Conservation (phyloP, 2,329 filamentous ascomycete species). For the Dendrostoma leiphaemia region DNA sequence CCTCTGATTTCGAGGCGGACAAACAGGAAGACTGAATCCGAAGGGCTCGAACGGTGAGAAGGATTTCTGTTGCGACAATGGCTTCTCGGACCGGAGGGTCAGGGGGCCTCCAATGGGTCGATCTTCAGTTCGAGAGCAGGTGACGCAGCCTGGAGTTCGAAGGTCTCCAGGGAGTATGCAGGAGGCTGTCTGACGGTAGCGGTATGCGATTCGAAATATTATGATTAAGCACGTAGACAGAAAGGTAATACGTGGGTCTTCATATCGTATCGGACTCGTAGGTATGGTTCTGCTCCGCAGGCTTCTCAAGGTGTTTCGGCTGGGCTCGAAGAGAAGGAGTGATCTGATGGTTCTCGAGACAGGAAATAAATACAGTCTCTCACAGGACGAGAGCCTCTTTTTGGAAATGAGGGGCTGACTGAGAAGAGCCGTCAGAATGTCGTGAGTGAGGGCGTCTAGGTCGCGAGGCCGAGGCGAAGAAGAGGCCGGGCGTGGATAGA, state of each 20-base stretch:
- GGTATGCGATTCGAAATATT: constrained; percentile 10
- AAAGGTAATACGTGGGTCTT: constrained; percentile 3
- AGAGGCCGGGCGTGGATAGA: not conserved
- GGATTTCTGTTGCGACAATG: not conserved
- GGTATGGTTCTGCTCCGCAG: not conserved
- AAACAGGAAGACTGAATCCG: not conserved
- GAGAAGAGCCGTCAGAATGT: constrained; percentile 2
- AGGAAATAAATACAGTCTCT: not conserved
- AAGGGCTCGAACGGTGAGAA: not conserved
- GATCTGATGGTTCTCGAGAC: not conserved
- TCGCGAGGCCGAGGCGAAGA: constrained; percentile 8
- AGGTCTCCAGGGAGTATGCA: not conserved
- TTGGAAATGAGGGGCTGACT: not conserved
- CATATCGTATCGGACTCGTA: constrained; percentile 5
- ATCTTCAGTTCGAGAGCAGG: constrained; percentile 1
- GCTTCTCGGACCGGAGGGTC: constrained; percentile 2
- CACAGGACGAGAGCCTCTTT: not conserved
- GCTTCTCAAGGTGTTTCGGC: not conserved
- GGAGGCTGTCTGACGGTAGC: not conserved
- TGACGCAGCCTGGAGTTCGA: not conserved
- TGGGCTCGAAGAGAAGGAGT: not conserved
- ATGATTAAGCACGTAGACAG: constrained; percentile 4
- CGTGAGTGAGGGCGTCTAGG: too few relatives aligned
- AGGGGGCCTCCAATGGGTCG: not conserved
- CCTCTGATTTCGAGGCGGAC: too few relatives aligned